Percentiles rank a stretch among this genome's conserved stretches.
phyloP scores from a whole-genome alignment of 768 basidiomycete species.

The Gautieria morchelliformis region DNA sequence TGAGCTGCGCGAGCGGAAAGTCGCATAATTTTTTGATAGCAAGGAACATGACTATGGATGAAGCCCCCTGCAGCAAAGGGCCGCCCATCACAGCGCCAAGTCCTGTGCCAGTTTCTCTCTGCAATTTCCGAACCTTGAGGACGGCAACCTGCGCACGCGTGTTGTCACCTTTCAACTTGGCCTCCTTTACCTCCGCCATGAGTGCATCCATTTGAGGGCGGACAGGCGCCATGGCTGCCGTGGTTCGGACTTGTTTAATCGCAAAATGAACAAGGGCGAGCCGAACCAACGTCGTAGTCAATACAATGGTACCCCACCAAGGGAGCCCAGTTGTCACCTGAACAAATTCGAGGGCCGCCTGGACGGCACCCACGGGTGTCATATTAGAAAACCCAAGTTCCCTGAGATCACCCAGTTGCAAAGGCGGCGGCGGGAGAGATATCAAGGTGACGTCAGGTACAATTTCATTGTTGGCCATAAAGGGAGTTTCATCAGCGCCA shows the following conservation, averaged over 20 bases:
- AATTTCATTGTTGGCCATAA: not conserved
- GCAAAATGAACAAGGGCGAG: constrained; percentile 50
- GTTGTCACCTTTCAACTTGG: constrained; percentile 28
- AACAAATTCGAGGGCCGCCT: constrained; percentile 55
- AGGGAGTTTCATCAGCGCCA: too few relatives aligned
- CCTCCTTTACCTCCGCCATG: constrained; percentile 39
- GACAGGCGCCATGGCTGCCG: constrained; percentile 50
- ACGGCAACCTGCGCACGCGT: constrained; percentile 32
- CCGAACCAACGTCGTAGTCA: constrained; percentile 53
- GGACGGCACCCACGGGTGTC: constrained; percentile 55
- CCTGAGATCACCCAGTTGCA: constrained; percentile 66
- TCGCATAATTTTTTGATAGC: constrained; percentile 63
- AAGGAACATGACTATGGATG: constrained; percentile 78
- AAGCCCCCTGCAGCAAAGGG: constrained; percentile 61
- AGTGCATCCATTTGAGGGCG: constrained; percentile 48
- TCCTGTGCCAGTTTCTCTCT: constrained; percentile 56
- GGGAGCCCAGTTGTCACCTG: constrained; percentile 63
- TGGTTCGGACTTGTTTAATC: constrained; percentile 45
- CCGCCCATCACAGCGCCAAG: constrained; percentile 43
- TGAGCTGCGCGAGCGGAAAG: constrained; percentile 64
- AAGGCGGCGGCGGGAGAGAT: constrained; percentile 25
- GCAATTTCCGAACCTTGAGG: constrained; percentile 41
- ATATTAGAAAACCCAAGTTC: constrained; percentile 52
- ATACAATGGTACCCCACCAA: constrained; percentile 79
- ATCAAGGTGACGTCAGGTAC: not conserved